Percentiles rank a stretch among this genome's conserved stretches.
These are phyloP conservation scores for Fusarium kyushuense DNA, from an alignment of 2,329 filamentous ascomycete genomes.

Conservation along the genomic window DNA sequence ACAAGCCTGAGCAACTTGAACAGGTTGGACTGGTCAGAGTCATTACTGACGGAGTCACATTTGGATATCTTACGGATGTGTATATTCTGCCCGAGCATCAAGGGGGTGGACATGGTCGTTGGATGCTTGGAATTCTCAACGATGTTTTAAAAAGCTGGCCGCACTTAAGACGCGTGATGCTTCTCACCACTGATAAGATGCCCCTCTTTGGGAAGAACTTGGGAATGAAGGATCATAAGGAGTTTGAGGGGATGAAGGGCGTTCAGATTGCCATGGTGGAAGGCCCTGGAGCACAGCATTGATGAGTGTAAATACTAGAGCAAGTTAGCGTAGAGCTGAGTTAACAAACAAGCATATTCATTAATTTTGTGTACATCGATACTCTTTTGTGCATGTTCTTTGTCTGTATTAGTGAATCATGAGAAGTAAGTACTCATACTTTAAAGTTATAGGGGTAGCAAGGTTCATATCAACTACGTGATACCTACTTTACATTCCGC, in stretches of 20 bases:
- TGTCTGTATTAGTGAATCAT: too few species aligned
- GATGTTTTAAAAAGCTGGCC: conserved; percentile 1
- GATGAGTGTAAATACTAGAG: too few species aligned
- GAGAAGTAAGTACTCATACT: too few species aligned
- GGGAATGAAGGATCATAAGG: not conserved
- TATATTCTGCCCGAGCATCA: not conserved
- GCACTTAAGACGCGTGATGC: not conserved
- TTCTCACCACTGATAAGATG: conserved; percentile 1
- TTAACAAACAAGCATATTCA: too few species aligned
- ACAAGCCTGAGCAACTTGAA: not conserved
- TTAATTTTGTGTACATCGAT: too few species aligned
- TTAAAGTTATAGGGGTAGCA: too few species aligned
- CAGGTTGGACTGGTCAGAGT: conserved; percentile 1
- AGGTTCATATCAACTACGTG: too few species aligned
- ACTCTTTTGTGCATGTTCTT: too few species aligned
- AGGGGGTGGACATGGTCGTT: not conserved
- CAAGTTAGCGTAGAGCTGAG: too few species aligned
- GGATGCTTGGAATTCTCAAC: conserved; percentile 1
- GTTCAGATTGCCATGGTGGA: not conserved
- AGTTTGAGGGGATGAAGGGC: not conserved
- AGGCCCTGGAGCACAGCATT: not conserved
- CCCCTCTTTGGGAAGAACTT: conserved; percentile 1
- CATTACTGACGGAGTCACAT: conserved; percentile 1
- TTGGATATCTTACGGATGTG: not conserved
- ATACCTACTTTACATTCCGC: too few species aligned